Evolutionary conservation across 306 rosid species (phyloP).

Genomic region (Trifolium subterraneum): DNA sequence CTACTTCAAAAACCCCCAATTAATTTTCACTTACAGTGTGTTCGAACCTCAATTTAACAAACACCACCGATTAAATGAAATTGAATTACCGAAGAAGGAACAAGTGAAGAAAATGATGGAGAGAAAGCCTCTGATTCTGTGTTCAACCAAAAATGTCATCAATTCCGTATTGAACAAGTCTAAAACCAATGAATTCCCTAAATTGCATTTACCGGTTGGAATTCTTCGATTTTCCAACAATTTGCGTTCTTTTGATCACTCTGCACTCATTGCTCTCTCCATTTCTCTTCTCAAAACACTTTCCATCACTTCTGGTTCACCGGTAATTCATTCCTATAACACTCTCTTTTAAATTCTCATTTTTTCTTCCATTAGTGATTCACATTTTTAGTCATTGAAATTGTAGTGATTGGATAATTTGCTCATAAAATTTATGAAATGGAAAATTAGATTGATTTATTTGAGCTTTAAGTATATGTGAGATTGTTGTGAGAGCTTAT

Average conservation of each 20-base stretch:
- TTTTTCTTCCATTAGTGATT: too few relatives aligned
- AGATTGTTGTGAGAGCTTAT: too few relatives aligned
- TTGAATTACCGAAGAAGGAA: background rate
- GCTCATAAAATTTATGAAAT: too few relatives aligned
- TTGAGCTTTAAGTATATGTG: too few relatives aligned
- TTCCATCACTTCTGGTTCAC: constrained; percentile 45
- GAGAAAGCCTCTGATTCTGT: constrained; percentile 79
- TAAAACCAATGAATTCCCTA: constrained; percentile 23
- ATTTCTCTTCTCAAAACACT: constrained; percentile 68
- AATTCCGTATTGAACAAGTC: constrained; percentile 53
- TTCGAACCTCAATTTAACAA: too few relatives aligned
- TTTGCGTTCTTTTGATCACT: constrained; percentile 59
- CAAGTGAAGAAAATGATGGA: constrained; percentile 69
- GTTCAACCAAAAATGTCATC: constrained; percentile 66
- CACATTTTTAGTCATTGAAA: too few relatives aligned
- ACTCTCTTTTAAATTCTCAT: too few relatives aligned
- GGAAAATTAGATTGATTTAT: too few relatives aligned
- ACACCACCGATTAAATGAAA: background rate
- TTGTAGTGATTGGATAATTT: too few relatives aligned
- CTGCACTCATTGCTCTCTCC: constrained; percentile 73
- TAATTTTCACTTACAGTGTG: too few relatives aligned
- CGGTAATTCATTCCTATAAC: constrained; percentile 26
- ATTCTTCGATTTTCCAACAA: constrained; percentile 60
- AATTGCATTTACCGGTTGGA: constrained; percentile 58
- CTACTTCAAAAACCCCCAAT: too few relatives aligned